phyloP scores from a whole-genome alignment of 23 red algal species.

The Chondrus crispus region DNA sequence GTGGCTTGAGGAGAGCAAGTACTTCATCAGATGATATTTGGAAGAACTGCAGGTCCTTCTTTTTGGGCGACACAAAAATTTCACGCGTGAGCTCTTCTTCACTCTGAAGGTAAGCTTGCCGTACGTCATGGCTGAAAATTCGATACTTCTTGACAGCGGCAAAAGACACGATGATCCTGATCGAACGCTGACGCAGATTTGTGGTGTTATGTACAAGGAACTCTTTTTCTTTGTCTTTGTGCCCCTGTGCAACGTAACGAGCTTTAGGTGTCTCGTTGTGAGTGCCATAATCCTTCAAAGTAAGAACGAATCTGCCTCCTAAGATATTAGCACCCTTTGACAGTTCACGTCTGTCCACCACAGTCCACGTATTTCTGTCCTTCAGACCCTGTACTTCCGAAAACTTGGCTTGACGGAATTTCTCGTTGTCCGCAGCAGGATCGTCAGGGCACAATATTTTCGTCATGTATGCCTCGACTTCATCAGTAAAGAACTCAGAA shows the following conservation, averaged over 20 bases:
- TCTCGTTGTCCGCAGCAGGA: too few relatives aligned
- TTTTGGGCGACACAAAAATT: background rate
- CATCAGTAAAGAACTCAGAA: too few relatives aligned
- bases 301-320: background rate
- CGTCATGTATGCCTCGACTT: too few relatives aligned
- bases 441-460: too few relatives aligned
- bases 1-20: slow-evolving; percentile 15
- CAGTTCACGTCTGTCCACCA: background rate
- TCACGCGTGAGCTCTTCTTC: background rate
- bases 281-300: background rate
- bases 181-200: background rate
- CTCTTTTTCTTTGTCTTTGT: background rate
- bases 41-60: too few relatives aligned
- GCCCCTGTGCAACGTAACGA: slow-evolving; percentile 14
- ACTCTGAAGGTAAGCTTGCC: slow-evolving; percentile 35
- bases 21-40: background rate
- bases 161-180: background rate
- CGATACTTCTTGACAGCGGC: background rate
- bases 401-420: too few relatives aligned
- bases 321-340: background rate
- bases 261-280: background rate
- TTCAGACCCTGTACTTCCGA: background rate
- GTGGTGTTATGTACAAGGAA: background rate
- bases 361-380: background rate
- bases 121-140: background rate